Conservation (phyloP, 441 rosid species). For the Aquilaria agallochum region DNA sequence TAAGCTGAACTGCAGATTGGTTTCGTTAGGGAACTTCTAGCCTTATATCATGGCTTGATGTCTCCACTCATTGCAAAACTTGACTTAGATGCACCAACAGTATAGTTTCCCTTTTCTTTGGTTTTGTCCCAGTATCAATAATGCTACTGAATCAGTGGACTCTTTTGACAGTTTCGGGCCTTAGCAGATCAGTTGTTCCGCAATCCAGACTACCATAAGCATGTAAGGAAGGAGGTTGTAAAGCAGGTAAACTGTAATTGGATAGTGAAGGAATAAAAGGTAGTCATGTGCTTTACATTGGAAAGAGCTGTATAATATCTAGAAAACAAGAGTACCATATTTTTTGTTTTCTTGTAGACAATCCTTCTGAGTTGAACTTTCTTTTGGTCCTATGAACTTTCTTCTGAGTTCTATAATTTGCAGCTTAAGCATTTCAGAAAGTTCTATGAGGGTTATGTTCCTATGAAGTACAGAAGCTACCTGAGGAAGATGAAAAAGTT, state of each 20-base stretch:
- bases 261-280: no score
- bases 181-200: constrained; percentile 91
- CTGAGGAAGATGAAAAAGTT: constrained; percentile 84
- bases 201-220: constrained; percentile 76
- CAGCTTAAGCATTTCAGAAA: constrained; percentile 74
- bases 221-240: constrained; percentile 71
- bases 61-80: background rate
- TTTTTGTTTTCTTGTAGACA: background rate
- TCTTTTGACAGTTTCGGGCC: constrained; percentile 75
- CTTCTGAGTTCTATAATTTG: constrained; percentile 14
- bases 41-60: background rate
- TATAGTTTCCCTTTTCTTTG: constrained; percentile 5
- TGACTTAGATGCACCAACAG: background rate
- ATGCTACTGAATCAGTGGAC: constrained; percentile 8
- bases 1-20: no score
- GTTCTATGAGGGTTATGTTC: constrained; percentile 80
- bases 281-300: no score
- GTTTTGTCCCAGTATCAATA: background rate
- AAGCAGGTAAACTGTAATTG: constrained; percentile 62
- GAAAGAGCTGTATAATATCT: no score
- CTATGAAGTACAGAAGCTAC: constrained; percentile 83
- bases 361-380: background rate
- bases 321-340: background rate
- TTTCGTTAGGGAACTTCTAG: no score
- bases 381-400: no score